Evolutionary conservation across 129 eudicot genomes (phyloP).

Genomic region (Sambucus nigra): DNA sequence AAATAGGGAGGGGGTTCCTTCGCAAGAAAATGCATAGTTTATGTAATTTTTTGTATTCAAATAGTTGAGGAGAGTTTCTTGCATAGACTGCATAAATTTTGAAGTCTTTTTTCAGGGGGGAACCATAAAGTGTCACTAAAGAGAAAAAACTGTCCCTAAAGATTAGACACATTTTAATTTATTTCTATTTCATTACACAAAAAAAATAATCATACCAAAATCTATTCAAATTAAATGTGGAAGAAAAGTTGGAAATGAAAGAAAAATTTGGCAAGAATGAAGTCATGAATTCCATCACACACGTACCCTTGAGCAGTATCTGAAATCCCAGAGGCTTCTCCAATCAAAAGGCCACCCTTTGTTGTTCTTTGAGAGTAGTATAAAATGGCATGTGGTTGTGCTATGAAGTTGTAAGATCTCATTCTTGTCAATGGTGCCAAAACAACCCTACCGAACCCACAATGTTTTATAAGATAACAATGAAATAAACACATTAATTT

Average conservation of each 20-base stretch:
- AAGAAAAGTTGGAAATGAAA: background rate
- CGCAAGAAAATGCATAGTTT: too few relatives aligned
- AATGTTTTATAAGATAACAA: background rate
- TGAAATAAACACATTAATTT: background rate
- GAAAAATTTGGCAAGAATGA: background rate
- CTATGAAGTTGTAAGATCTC: conserved; percentile 32
- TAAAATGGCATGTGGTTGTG: conserved; percentile 39
- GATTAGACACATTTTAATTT: too few relatives aligned
- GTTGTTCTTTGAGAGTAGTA: conserved; percentile 36
- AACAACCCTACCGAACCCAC: conserved; percentile 15
- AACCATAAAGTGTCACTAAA: too few relatives aligned
- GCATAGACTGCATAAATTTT: too few relatives aligned
- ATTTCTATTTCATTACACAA: too few relatives aligned
- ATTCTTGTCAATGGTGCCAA: conserved; percentile 32
- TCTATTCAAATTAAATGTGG: background rate
- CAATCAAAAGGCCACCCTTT: conserved; percentile 28
- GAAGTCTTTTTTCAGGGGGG: too few relatives aligned
- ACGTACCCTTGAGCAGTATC: conserved; percentile 34
- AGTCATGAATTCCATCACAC: background rate
- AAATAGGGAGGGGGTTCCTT: too few relatives aligned
- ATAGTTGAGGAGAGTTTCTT: too few relatives aligned
- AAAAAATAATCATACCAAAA: background rate
- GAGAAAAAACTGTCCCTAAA: too few relatives aligned
- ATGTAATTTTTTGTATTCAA: too few relatives aligned
- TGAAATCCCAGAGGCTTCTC: conserved; percentile 41